Percentiles rank a stretch among this genome's conserved stretches.
phyloP scores from a whole-genome alignment of 345 rosid genomes.

The Syzygium grande region DNA sequence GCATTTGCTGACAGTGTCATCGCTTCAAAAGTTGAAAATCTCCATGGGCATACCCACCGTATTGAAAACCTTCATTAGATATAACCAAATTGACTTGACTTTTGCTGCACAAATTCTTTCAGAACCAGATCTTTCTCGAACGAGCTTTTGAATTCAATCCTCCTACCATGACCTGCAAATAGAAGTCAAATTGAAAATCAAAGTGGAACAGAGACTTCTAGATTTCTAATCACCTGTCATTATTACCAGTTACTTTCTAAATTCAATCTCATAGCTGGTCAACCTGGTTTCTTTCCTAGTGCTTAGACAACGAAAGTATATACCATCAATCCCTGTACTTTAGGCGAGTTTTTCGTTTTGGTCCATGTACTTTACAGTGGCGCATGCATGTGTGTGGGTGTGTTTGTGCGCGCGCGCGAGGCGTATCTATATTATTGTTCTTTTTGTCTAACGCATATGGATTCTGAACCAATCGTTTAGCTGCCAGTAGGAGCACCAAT shows the following conservation, averaged over 20 bases:
- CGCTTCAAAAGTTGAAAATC: neutral
- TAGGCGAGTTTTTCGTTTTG: neutral
- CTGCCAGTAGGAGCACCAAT: neutral
- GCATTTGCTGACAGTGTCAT: neutral
- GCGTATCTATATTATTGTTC: neutral
- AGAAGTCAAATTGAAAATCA: neutral
- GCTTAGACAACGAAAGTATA: neutral
- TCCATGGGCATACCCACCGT: neutral
- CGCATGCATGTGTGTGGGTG: neutral
- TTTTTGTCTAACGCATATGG: too few species aligned
- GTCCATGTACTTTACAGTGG: neutral
- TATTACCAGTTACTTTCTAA: neutral
- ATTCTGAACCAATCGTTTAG: neutral
- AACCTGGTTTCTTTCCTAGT: neutral
- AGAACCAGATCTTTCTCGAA: slow-evolving; percentile 10
- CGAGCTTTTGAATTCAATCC: slow-evolving; percentile 8
- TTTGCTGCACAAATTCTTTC: slow-evolving; percentile 7
- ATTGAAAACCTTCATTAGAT: neutral
- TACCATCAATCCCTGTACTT: neutral
- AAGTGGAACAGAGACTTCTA: neutral
- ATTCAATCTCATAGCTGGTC: neutral
- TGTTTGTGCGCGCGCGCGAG: too few species aligned
- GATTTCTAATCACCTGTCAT: neutral
- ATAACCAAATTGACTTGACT: neutral
- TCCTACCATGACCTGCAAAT: slow-evolving; percentile 23